Evolutionary conservation across 768 basidiomycete species (phyloP).

Genomic region (Boletus tylopilopsis): DNA sequence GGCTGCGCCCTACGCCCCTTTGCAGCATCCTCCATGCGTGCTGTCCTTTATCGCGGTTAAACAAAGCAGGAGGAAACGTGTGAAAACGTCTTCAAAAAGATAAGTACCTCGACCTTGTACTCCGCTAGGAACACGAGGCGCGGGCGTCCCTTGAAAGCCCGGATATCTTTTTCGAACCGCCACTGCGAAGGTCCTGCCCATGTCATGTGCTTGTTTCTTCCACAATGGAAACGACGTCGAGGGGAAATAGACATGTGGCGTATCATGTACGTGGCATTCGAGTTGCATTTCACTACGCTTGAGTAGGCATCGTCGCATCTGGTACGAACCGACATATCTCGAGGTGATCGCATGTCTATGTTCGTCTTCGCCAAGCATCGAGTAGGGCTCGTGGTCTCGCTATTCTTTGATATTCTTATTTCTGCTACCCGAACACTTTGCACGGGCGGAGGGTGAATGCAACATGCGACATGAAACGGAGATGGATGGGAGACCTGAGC

Average conservation of each 20-base stretch:
- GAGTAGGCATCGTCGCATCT: neutral
- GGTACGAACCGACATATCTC: neutral
- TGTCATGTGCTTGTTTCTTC: neutral
- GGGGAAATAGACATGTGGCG: neutral
- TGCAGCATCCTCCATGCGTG: too few relatives aligned
- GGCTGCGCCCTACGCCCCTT: too few relatives aligned
- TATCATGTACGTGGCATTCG: neutral
- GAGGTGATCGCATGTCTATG: neutral
- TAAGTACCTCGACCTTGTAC: neutral
- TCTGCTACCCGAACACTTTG: neutral
- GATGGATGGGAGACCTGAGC: too few relatives aligned
- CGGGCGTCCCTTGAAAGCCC: neutral
- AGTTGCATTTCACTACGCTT: neutral
- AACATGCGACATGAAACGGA: constrained; percentile 8
- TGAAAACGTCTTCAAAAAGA: too few relatives aligned
- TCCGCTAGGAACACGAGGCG: neutral
- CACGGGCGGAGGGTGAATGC: neutral
- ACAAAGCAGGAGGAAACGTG: constrained; percentile 47
- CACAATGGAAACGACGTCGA: neutral
- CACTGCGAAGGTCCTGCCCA: neutral
- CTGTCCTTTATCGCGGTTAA: too few relatives aligned
- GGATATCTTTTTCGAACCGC: neutral
- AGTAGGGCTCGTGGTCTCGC: too few relatives aligned
- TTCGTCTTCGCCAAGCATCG: neutral
- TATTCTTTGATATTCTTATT: constrained; percentile 5